phyloP scores from a whole-genome alignment of 1,284 basidiomycete genomes.

The Neonothopanus nambi region DNA sequence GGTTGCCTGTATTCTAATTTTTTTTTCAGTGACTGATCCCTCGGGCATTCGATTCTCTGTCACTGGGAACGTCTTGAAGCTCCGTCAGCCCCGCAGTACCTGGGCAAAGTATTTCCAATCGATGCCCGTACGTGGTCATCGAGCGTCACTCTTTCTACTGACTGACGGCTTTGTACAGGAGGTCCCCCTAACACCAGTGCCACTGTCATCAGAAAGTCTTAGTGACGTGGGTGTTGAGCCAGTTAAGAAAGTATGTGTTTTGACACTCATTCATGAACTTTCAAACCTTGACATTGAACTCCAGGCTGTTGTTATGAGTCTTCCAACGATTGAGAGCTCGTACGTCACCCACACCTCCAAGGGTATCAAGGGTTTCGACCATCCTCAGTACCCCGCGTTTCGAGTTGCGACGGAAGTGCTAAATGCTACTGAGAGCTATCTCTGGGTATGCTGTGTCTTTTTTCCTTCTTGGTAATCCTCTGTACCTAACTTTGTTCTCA shows the following conservation, averaged over 20 bases:
- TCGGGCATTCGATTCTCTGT: constrained; percentile 86
- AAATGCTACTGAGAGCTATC: constrained; percentile 92
- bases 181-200: constrained; percentile 65
- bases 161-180: constrained; percentile 37
- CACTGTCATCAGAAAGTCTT: constrained; percentile 70
- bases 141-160: constrained; percentile 2
- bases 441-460: constrained; percentile 68
- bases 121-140: constrained; percentile 51
- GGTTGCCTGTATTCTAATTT: constrained; percentile 1
- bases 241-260: constrained; percentile 57
- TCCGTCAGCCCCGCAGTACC: constrained; percentile 72
- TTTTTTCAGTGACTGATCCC: constrained; percentile 73
- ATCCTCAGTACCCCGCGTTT: constrained; percentile 85
- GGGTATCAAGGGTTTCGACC: constrained; percentile 76
- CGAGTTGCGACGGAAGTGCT: constrained; percentile 86
- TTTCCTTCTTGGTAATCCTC: not conserved
- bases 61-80: constrained; percentile 77
- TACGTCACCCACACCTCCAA: constrained; percentile 83
- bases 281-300: constrained; percentile 17
- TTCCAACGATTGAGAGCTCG: constrained; percentile 94
- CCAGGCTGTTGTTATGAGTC: constrained; percentile 82
- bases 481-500: too few relatives aligned
- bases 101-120: constrained; percentile 73
- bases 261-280: not conserved
- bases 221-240: constrained; percentile 78